Base-by-base conservation (phyloP, 1,284 basidiomycete species). In the Lignosus rhinocerotis region DNA sequence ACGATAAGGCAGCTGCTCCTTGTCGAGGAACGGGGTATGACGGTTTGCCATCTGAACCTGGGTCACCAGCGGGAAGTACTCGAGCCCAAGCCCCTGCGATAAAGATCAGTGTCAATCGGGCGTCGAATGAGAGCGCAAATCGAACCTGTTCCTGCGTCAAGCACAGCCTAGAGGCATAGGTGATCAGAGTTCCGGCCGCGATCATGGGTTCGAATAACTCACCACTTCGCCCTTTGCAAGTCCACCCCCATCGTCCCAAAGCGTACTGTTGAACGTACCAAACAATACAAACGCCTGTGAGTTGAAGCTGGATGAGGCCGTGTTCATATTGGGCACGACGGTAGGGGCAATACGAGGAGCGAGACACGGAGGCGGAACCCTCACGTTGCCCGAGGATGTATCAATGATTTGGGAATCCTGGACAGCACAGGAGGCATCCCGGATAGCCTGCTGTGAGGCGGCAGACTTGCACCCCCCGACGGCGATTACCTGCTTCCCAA, bases 41-140 rank as follows among this genome's bases (percentile, higher is more conserved):
- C 6, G 73, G 61, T n/a, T 61, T 71, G n/a, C 78, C 78, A 30
- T 74, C 74, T 7, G 63, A 66, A 1, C 79, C 81, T 50, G 89
- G 89, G 68, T 92, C 89, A 25, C 88, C 87, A 41, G 90, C 79
- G 39, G 91, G 91, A 39, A 92, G 68, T 19, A 90, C 71, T 61
- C 90, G 81, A 51, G 82, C 83, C 90, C 90, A 93, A n/a, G 79
- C 74, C 12, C 83, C 88, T 31, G 81, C 3, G 16, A 38, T 10
- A 7, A 34, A 25, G 17, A 32, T 56, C 38, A 63, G 52, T 31
- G n/a, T 12, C 12, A 12, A 34, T 14, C 3, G 21, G 2, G 16
- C 19, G 14, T 2, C 7, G 11, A 12, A 12, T 5, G 12, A 5
- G 9, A 12, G 10, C 31, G 25, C 19, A 30, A 30, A 8, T 62